Conservation (phyloP, 2,329 filamentous ascomycete genomes). For the Colletotrichum sp. region DNA sequence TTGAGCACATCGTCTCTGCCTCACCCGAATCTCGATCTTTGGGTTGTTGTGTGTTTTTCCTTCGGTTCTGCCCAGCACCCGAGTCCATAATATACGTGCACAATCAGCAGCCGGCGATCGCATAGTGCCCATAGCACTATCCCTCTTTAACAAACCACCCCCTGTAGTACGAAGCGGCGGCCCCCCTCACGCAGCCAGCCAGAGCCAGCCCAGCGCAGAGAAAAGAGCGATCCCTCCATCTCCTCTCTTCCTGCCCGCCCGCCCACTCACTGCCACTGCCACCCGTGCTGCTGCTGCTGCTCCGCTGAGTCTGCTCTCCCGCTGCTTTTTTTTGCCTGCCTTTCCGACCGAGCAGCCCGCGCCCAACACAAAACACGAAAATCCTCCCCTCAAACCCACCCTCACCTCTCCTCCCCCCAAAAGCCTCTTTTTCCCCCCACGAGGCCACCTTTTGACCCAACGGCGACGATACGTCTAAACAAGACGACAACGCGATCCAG, state of each 20-base stretch:
- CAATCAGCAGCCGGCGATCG: constrained; percentile 15
- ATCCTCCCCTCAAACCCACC: constrained; percentile 23
- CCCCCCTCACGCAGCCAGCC: neutral
- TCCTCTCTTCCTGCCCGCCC: neutral
- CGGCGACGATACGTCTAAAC: constrained; percentile 21
- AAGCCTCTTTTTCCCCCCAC: constrained; percentile 5
- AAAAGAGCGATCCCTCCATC: constrained; percentile 20
- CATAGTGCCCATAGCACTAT: constrained; percentile 23
- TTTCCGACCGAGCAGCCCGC: constrained; percentile 23
- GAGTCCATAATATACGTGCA: constrained; percentile 4
- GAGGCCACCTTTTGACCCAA: constrained; percentile 16
- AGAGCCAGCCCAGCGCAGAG: neutral
- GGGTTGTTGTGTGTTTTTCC: neutral
- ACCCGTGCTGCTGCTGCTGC: neutral
- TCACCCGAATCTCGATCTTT: neutral
- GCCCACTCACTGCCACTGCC: neutral
- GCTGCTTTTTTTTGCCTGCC: neutral
- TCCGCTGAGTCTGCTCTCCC: neutral
- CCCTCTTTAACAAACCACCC: constrained; percentile 18
- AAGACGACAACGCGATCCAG: constrained; percentile 19
- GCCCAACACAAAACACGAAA: constrained; percentile 27
- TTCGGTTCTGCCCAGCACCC: neutral
- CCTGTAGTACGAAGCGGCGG: constrained; percentile 18
- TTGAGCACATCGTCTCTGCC: neutral
- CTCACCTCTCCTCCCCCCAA: constrained; percentile 16